Evolutionary conservation across 768 basidiomycete genomes (phyloP), one percentile per base, ranked within the genome.

Genomic region (Flagelloscypha sp.): DNA sequence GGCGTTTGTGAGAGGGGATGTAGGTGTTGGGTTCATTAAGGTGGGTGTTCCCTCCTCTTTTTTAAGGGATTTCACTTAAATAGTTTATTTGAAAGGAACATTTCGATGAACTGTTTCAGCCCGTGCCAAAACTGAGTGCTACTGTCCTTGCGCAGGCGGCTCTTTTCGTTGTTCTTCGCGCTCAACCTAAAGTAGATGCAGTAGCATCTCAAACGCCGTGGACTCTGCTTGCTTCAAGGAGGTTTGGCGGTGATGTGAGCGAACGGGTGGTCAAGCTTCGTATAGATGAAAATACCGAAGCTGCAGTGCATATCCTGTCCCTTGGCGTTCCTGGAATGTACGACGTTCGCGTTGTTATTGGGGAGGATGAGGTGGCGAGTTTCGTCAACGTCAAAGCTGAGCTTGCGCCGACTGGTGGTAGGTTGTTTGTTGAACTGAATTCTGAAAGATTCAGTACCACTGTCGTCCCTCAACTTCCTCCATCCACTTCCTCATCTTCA

Each of bases 11-110:
- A 59, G 69, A 20, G 85, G 68, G 16, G 79, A 92, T 40, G 74
- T 97, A 8, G 92, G 95, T 51, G 94, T 92, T 2, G 88, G 88
- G 3, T 97, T 97, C 53, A 93, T 97, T 47, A 70, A 74, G 19
- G 88, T 88, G 53, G 33, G 68, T 52, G 5, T 7, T 13, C n/a
- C 30, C 34, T 31, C 30, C 28, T 40, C n/a, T 32, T 27, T 22
- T 27, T 23, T 13, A 22, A 24, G 31, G 22, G 13, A 27, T 27
- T 36, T 16, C 19, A 10, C 8, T 30, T 28, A 34, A 34, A 36
- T 6, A 35, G 28, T 15, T 28, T n/a, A 17, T 34, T 19, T 17
- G 21, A 27, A 20, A 93, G 89, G 89, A 87, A 75, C 81, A 94
- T 52, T 71, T 74, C 48, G 65, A 77, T 25, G 74, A 84, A 38